These are phyloP conservation scores for Pseudoneurospora amorphoporcata DNA, from an alignment of 495 filamentous ascomycete species.

Conservation along the genomic window DNA sequence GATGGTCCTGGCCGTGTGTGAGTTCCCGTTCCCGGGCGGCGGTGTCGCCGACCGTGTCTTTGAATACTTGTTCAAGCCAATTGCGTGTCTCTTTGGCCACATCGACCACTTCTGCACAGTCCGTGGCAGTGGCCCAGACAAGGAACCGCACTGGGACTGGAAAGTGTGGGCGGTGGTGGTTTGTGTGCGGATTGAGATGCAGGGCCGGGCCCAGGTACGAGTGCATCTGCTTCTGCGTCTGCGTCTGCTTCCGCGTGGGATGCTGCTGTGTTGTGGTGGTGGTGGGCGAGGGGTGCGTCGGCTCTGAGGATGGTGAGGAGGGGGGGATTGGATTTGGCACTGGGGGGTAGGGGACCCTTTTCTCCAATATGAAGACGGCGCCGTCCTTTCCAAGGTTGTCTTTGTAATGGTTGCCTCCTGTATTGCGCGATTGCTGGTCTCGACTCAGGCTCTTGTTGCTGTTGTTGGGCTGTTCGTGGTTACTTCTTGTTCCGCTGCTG, in stretches of 20 bases:
- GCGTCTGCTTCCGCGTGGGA: neutral
- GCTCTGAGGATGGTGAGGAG: neutral
- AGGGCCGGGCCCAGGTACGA: neutral
- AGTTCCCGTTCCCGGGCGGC: neutral
- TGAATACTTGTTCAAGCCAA: neutral
- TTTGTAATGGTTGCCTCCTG: neutral
- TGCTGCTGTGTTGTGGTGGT: neutral
- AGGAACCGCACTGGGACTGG: neutral
- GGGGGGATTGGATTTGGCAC: neutral
- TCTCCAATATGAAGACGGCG: neutral
- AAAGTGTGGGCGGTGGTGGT: neutral
- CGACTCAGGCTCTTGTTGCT: neutral
- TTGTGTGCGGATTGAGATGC: neutral
- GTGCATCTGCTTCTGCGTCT: neutral
- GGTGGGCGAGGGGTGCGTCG: neutral
- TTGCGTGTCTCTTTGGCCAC: neutral
- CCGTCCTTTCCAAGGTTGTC: neutral
- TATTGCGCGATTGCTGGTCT: neutral
- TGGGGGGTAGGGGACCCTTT: neutral
- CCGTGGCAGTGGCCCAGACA: neutral
- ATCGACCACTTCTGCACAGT: neutral
- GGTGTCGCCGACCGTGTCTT: neutral
- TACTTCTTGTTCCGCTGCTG: neutral
- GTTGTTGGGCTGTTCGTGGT: neutral
- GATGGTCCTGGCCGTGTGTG: neutral